Evolutionary conservation across 768 basidiomycete genomes (phyloP).

Genomic region (Leccinum barrowsii): DNA sequence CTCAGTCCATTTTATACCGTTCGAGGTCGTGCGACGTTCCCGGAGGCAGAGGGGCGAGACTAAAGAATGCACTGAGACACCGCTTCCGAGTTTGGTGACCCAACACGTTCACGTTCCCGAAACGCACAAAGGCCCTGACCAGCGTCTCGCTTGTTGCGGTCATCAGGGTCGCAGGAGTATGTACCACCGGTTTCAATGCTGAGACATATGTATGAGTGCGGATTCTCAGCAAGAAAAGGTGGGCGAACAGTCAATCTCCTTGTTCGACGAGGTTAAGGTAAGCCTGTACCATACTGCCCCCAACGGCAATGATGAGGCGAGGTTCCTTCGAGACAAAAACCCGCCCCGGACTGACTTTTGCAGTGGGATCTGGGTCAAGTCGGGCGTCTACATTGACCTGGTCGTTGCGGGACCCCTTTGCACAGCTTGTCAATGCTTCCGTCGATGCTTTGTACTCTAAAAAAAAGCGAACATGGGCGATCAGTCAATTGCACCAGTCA

Average conservation of each 20-base stretch:
- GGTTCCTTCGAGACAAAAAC: not conserved
- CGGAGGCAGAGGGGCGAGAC: not conserved
- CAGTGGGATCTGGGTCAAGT: constrained; percentile 66
- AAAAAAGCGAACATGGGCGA: too few species aligned
- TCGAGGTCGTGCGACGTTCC: not conserved
- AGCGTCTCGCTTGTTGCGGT: too few species aligned
- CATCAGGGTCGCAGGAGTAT: too few species aligned
- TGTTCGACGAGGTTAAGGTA: constrained; percentile 67
- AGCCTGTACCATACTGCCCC: constrained; percentile 35
- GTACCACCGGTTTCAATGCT: too few species aligned
- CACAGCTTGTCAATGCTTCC: constrained; percentile 48
- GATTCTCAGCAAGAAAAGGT: not conserved
- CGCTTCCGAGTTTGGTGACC: not conserved
- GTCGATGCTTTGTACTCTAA: constrained; percentile 50
- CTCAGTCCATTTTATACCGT: constrained; percentile 5
- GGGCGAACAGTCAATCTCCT: constrained; percentile 59
- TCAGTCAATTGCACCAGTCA: not conserved
- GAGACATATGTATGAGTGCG: too few species aligned
- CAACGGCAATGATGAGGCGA: not conserved
- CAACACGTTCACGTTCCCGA: not conserved
- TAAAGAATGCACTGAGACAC: not conserved
- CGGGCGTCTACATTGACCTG: constrained; percentile 35
- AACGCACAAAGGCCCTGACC: not conserved
- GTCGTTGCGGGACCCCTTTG: constrained; percentile 26
- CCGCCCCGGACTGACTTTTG: constrained; percentile 42